These are phyloP conservation scores for Leccinum subrobustum DNA, from an alignment of 1,284 basidiomycete genomes.

Conservation along the genomic window DNA sequence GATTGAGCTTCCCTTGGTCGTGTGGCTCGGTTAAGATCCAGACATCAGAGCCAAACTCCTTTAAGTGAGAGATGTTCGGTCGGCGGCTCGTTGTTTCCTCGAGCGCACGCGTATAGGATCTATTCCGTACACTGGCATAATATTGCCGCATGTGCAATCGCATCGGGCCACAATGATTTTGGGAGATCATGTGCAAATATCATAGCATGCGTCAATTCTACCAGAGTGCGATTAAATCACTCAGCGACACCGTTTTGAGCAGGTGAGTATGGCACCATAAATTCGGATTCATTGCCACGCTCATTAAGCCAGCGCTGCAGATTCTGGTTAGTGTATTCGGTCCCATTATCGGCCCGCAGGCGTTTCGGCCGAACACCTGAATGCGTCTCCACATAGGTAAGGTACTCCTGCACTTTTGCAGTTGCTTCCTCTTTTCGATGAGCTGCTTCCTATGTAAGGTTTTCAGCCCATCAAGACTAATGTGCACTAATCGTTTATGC, in stretches of 20 bases:
- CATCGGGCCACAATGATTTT: not conserved
- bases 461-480: too few relatives aligned
- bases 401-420: too few relatives aligned
- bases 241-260: not conserved
- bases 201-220: not conserved
- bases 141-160: not conserved
- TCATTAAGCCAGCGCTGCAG: not conserved
- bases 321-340: not conserved
- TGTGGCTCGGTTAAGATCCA: not conserved
- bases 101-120: not conserved
- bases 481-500: too few relatives aligned
- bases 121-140: not conserved
- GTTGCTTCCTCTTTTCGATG: too few relatives aligned
- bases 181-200: not conserved
- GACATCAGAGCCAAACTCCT: not conserved
- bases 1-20: not conserved
- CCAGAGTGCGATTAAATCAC: not conserved
- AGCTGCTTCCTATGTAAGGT: too few relatives aligned
- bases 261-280: not conserved
- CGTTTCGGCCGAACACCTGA: too few relatives aligned
- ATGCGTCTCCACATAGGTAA: too few relatives aligned
- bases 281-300: not conserved
- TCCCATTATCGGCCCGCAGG: too few relatives aligned
- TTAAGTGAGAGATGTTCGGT: not conserved
- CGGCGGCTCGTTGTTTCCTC: not conserved